Evolutionary conservation across 2,329 filamentous ascomycete genomes (phyloP), one percentile per base, ranked within the genome.

Genomic region (Aaosphaeria arxii): DNA sequence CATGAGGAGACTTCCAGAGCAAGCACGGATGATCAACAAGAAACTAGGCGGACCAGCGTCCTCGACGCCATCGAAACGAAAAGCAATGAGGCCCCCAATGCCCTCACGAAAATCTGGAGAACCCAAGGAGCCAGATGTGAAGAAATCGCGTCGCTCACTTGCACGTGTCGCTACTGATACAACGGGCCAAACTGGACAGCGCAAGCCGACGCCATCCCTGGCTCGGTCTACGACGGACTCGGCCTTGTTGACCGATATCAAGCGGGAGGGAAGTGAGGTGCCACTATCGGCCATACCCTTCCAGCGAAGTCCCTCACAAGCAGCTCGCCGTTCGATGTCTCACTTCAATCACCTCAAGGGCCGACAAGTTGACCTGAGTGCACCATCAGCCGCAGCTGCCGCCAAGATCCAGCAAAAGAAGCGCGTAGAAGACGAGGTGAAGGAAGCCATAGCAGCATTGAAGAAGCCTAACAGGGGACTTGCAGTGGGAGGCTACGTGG

Each of bases 391-490:
- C 33, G 67, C 77, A 30, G 77, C 77, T 2, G 81, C 84, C 47
- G 65, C 73, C 1, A 88, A 82, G 67, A 76, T 81, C 31, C 82
- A 75, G 58, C 87, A 83, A 65, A 86, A 86, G 62, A 85, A 84
- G 3, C 71, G 80, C 24, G 78, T 89, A 2, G 83, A 89, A 42
- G 82, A 84, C 30, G 85, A 91, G 60, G 70, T 92, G 32, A 82
- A 83, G 55, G 82, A 89, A 49, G 89, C 89, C 6, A 91, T 94
- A 43, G 81, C 81, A 5, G 80, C 84, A 7, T 67, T 92, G 39
- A 85, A 87, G 64, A 89, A 85, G 67, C 89, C 89, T 1, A 91
- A 92, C 59, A 81, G 89, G 41, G 79, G 82, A 24, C 76, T 87
- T 38, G 86, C 85, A 9, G 83, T 84, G 31, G 85, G 84, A 58